phyloP scores from a whole-genome alignment of 208 protist genomes.

The Leishmania major region DNA sequence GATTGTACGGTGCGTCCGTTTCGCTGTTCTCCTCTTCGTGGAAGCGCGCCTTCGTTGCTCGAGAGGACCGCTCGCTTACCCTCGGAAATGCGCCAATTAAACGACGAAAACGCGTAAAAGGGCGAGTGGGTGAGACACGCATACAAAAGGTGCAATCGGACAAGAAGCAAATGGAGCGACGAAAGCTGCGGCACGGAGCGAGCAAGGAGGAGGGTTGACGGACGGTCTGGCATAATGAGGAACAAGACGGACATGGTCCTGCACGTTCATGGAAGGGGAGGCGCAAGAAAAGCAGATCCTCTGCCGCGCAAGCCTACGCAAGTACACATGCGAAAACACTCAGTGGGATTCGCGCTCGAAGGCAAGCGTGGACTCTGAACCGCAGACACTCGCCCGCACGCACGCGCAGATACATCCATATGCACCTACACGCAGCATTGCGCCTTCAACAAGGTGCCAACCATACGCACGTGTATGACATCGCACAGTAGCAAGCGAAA shows the following conservation, averaged over 20 bases:
- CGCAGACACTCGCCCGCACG: not conserved
- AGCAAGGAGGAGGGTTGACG: not conserved
- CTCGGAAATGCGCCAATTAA: too few species aligned
- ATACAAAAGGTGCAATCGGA: not conserved
- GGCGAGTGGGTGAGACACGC: not conserved
- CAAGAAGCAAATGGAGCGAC: not conserved
- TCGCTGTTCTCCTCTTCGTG: not conserved
- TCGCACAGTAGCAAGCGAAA: not conserved
- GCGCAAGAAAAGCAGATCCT: not conserved
- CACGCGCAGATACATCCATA: slow-evolving; percentile 17
- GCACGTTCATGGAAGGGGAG: not conserved
- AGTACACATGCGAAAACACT: not conserved
- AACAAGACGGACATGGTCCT: not conserved
- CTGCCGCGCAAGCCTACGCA: not conserved
- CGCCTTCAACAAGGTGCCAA: not conserved
- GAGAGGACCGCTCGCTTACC: not conserved
- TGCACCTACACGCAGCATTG: not conserved
- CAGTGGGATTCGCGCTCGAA: not conserved
- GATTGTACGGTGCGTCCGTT: not conserved
- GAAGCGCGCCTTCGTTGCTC: not conserved
- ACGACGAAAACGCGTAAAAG: too few species aligned
- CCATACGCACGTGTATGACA: not conserved
- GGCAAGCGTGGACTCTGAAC: not conserved
- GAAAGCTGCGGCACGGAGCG: slow-evolving; percentile 3
- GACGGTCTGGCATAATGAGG: not conserved